Conservation (phyloP, 2,329 filamentous ascomycete genomes). For the Rutstroemia sp. region DNA sequence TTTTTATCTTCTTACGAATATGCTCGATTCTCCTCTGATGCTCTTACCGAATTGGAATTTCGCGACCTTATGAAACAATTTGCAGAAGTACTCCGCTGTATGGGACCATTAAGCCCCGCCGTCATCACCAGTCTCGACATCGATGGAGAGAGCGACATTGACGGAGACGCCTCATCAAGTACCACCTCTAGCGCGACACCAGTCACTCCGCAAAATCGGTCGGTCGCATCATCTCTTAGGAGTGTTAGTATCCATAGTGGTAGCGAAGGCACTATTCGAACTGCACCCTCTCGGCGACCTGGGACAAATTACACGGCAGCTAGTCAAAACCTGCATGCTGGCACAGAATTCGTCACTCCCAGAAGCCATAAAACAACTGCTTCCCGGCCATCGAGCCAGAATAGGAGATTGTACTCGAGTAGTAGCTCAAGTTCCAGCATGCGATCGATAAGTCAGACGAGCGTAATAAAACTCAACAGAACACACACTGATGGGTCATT, state of each 20-base stretch:
- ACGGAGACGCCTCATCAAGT: slow-evolving; percentile 21
- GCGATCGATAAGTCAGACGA: slow-evolving; percentile 22
- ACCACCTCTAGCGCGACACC: slow-evolving; percentile 14
- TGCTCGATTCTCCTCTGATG: slow-evolving; percentile 70
- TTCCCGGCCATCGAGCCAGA: slow-evolving; percentile 20
- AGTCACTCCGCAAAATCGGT: slow-evolving; percentile 21
- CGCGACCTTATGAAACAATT: slow-evolving; percentile 76
- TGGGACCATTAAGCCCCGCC: slow-evolving; percentile 44
- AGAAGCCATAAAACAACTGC: slow-evolving; percentile 16
- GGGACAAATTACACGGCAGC: slow-evolving; percentile 12
- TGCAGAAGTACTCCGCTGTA: slow-evolving; percentile 68
- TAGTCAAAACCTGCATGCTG: slow-evolving; percentile 15
- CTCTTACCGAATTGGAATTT: slow-evolving; percentile 65
- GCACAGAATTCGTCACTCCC: slow-evolving; percentile 24
- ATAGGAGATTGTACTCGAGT: slow-evolving; percentile 17
- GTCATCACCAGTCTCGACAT: slow-evolving; percentile 20
- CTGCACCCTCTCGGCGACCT: slow-evolving; percentile 16
- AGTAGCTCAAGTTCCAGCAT: slow-evolving; percentile 18
- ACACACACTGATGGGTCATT: slow-evolving; percentile 19
- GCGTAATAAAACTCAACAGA: slow-evolving; percentile 25
- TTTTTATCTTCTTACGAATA: slow-evolving; percentile 77
- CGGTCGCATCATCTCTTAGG: slow-evolving; percentile 17
- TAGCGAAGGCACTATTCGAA: slow-evolving; percentile 27
- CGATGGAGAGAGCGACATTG: slow-evolving; percentile 24
- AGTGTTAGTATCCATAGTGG: slow-evolving; percentile 19